Evolutionary conservation across 768 basidiomycete species (phyloP).

Genomic region (Mycena maculata): DNA sequence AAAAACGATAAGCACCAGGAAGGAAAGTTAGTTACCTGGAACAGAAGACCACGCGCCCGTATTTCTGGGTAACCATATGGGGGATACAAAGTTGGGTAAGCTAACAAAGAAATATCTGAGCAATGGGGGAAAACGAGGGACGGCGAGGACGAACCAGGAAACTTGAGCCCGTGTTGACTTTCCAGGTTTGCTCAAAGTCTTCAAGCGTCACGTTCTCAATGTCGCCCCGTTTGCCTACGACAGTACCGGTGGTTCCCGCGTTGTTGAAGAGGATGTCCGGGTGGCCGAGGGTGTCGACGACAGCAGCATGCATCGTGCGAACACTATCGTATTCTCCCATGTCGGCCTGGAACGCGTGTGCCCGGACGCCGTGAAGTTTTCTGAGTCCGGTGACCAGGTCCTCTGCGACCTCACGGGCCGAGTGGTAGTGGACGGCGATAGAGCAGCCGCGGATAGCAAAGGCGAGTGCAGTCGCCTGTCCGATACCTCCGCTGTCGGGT

Average conservation of each 20-base stretch:
- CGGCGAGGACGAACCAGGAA: slow-evolving; percentile 50
- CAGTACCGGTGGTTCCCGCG: slow-evolving; percentile 54
- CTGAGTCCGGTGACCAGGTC: slow-evolving; percentile 53
- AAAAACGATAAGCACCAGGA: neutral
- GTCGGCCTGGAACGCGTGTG: slow-evolving; percentile 61
- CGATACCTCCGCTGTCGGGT: slow-evolving; percentile 62
- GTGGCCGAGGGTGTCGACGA: slow-evolving; percentile 57
- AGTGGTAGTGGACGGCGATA: slow-evolving; percentile 65
- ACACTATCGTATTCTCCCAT: slow-evolving; percentile 57
- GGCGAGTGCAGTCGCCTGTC: slow-evolving; percentile 58
- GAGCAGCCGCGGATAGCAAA: slow-evolving; percentile 58
- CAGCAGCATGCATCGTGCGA: slow-evolving; percentile 54
- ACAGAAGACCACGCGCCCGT: slow-evolving; percentile 63
- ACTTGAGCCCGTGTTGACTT: slow-evolving; percentile 57
- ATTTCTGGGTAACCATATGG: slow-evolving; percentile 60
- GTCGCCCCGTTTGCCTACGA: slow-evolving; percentile 57
- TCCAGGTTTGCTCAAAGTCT: slow-evolving; percentile 53
- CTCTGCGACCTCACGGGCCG: slow-evolving; percentile 50
- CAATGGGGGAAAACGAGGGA: neutral
- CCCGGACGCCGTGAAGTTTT: slow-evolving; percentile 47
- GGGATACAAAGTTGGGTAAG: slow-evolving; percentile 64
- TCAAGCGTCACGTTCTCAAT: slow-evolving; percentile 47
- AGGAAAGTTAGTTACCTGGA: slow-evolving; percentile 51
- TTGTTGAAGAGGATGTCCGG: slow-evolving; percentile 67
- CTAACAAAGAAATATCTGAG: slow-evolving; percentile 40